phyloP scores from a whole-genome alignment of 148 eudicot species.

The Spergularia bocconei region DNA sequence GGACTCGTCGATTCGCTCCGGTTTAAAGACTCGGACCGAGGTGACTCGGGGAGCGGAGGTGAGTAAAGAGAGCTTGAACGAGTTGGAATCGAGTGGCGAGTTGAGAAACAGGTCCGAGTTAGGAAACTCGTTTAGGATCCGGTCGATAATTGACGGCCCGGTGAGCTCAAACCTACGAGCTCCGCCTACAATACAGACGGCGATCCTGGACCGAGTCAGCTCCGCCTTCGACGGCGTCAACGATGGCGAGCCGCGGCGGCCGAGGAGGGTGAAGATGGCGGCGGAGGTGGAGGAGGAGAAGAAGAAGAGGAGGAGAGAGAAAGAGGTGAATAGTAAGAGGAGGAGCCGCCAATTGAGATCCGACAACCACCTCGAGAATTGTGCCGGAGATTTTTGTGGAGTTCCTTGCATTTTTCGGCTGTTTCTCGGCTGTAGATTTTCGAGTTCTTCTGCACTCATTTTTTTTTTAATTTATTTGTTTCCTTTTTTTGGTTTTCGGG shows the following conservation, averaged over 20 bases:
- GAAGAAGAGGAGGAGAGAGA: slow-evolving; percentile 42
- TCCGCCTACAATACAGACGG: slow-evolving; percentile 88
- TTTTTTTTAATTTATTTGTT: no score
- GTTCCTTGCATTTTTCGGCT: background rate
- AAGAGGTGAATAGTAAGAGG: slow-evolving; percentile 37
- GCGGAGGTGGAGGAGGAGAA: slow-evolving; percentile 21
- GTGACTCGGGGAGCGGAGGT: slow-evolving; percentile 50
- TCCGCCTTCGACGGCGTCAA: slow-evolving; percentile 19
- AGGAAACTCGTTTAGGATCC: slow-evolving; percentile 44
- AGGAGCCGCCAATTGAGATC: slow-evolving; percentile 59
- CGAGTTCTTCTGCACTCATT: no score
- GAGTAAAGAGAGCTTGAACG: slow-evolving; percentile 61
- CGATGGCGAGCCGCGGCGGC: background rate
- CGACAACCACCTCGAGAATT: slow-evolving; percentile 27
- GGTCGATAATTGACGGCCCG: slow-evolving; percentile 73
- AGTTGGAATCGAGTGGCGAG: slow-evolving; percentile 58
- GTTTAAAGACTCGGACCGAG: slow-evolving; percentile 53
- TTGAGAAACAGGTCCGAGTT: slow-evolving; percentile 74
- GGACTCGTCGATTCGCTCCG: slow-evolving; percentile 43
- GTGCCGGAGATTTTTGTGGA: slow-evolving; percentile 30
- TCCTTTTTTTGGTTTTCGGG: no score
- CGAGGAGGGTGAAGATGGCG: slow-evolving; percentile 14
- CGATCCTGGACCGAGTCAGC: slow-evolving; percentile 52
- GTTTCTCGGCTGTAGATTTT: no score
- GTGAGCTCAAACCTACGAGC: slow-evolving; percentile 87